A percentile compares a stretch with the other conserved stretches of the same genome.
Conservation (phyloP, 2,329 filamentous ascomycete species). For the Colletotrichum somersetense region DNA sequence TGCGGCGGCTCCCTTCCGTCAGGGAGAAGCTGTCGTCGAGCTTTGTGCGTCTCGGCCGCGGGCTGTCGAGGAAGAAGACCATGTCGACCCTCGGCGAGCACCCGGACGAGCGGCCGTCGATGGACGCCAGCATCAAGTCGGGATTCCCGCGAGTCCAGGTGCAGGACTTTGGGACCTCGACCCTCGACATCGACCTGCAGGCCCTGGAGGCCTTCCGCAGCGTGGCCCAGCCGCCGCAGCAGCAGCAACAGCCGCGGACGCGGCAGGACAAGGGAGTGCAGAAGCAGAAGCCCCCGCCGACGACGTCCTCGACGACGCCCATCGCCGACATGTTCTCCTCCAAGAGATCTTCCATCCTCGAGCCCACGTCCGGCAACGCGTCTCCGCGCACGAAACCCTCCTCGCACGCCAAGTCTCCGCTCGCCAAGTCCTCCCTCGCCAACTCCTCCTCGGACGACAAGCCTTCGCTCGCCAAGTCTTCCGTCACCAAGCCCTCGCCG, state of each 20-base stretch:
- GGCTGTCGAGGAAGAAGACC: constrained; percentile 36
- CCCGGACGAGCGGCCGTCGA: constrained; percentile 19
- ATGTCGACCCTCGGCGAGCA: constrained; percentile 27
- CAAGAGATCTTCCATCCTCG: constrained; percentile 6
- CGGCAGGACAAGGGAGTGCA: not conserved
- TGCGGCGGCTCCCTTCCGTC: constrained; percentile 28
- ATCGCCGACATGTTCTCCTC: constrained; percentile 36
- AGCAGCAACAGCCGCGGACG: not conserved
- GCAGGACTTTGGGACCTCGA: constrained; percentile 31
- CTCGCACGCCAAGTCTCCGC: not conserved
- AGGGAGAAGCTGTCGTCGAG: constrained; percentile 37
- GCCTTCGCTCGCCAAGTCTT: not conserved
- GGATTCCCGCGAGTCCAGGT: constrained; percentile 28
- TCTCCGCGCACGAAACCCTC: not conserved
- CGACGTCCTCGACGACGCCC: constrained; percentile 27
- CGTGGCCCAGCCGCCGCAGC: not conserved
- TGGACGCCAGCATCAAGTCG: constrained; percentile 25
- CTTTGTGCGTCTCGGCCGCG: constrained; percentile 26
- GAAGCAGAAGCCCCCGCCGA: constrained; percentile 7
- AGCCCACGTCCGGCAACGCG: not conserved
- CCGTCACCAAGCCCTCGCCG: constrained; percentile 3
- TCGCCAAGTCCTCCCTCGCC: not conserved
- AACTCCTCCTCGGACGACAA: not conserved
- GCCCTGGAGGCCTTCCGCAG: constrained; percentile 35
- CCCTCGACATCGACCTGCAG: constrained; percentile 34